Evolutionary conservation across 371 early-diverging fungal genomes (phyloP).

Genomic region (Enteropsectra breve): DNA sequence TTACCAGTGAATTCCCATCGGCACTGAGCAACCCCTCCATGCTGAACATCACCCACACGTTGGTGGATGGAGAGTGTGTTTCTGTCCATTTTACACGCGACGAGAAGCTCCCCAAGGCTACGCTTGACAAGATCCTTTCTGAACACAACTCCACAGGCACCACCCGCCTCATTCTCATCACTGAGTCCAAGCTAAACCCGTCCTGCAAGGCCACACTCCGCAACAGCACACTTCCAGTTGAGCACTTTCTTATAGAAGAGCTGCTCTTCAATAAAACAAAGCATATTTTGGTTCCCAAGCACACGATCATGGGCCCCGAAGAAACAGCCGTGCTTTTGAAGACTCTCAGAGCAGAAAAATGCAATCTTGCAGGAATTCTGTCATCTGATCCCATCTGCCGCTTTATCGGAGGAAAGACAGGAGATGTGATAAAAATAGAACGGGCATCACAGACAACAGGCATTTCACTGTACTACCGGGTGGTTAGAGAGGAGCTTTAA

Average conservation of each 20-base stretch:
- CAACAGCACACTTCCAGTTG: slow-evolving; percentile 66
- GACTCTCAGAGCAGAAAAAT: slow-evolving; percentile 77
- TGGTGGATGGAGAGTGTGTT: slow-evolving; percentile 9
- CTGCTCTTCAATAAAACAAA: slow-evolving; percentile 90
- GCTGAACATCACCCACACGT: slow-evolving; percentile 34
- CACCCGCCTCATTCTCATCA: slow-evolving; percentile 51
- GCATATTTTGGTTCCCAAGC: slow-evolving; percentile 86
- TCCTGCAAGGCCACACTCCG: slow-evolving; percentile 38
- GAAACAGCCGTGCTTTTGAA: slow-evolving; percentile 79
- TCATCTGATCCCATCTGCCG: slow-evolving; percentile 80
- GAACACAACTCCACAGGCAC: slow-evolving; percentile 48
- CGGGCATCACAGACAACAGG: slow-evolving; percentile 90
- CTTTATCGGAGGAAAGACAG: slow-evolving; percentile 85
- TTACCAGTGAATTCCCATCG: slow-evolving; percentile 31
- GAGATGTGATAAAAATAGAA: slow-evolving; percentile 88
- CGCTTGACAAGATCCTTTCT: slow-evolving; percentile 47
- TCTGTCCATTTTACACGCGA: slow-evolving; percentile 55
- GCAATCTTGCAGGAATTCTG: slow-evolving; percentile 85
- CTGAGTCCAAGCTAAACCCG: slow-evolving; percentile 41
- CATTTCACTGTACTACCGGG: slow-evolving; percentile 77
- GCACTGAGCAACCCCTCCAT: slow-evolving; percentile 31
- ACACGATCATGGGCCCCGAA: slow-evolving; percentile 73
- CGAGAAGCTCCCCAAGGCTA: slow-evolving; percentile 52
- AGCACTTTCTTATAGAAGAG: slow-evolving; percentile 83
- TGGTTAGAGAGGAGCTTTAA: slow-evolving; percentile 61